Percentiles rank a stretch among this genome's conserved stretches.
Evolutionary conservation across 768 basidiomycete species (phyloP).

Genomic region (Podaxis sp.): DNA sequence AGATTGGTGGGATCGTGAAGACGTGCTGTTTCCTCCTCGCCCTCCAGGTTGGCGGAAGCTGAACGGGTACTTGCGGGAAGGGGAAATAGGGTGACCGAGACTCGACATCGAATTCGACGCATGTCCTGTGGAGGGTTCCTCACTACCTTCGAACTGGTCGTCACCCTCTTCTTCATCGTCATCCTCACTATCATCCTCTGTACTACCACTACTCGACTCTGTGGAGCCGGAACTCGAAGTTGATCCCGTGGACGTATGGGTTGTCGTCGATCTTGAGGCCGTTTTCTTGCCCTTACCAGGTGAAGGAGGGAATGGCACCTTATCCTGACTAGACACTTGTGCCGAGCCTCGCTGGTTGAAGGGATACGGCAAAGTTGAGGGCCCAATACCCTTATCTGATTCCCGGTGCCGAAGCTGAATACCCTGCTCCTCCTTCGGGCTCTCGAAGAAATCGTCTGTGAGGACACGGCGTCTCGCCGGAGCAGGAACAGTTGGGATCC

Average conservation of each 20-base stretch:
- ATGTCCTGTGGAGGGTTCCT: constrained; percentile 57
- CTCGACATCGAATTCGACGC: constrained; percentile 85
- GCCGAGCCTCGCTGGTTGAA: constrained; percentile 59
- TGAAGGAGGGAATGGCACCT: constrained; percentile 76
- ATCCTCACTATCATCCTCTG: constrained; percentile 16
- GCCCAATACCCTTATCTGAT: constrained; percentile 12
- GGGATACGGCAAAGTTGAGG: constrained; percentile 63
- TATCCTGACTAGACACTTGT: constrained; percentile 54
- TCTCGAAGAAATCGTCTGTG: constrained; percentile 63
- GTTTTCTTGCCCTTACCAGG: constrained; percentile 28
- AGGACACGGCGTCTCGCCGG: constrained; percentile 60
- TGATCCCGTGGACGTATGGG: neutral
- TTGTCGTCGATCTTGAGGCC: constrained; percentile 16
- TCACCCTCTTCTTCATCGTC: constrained; percentile 33
- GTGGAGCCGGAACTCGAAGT: constrained; percentile 15
- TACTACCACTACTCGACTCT: constrained; percentile 23
- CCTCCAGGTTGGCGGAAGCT: constrained; percentile 50
- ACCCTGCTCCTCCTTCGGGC: constrained; percentile 34
- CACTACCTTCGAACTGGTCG: constrained; percentile 38
- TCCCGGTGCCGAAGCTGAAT: constrained; percentile 13
- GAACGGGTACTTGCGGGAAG: constrained; percentile 61
- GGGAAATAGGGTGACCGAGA: constrained; percentile 72
- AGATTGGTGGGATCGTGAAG: constrained; percentile 14
- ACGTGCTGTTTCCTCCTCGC: constrained; percentile 17
- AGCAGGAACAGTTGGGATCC: constrained; percentile 50